phyloP scores from a whole-genome alignment of 1,284 basidiomycete genomes.

The Cryptococcus sp. region DNA sequence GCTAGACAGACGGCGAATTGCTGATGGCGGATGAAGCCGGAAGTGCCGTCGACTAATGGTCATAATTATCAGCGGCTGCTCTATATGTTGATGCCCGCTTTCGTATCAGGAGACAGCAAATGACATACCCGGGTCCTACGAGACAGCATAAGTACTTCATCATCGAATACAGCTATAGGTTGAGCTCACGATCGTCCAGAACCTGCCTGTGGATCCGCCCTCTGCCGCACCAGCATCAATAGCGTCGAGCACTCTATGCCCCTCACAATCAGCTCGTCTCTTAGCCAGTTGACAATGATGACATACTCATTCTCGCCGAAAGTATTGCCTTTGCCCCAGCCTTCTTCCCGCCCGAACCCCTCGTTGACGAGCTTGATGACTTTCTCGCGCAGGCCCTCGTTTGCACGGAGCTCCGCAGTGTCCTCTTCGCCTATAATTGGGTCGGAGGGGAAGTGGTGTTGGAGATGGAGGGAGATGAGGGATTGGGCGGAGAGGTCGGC shows the following conservation, averaged over 20 bases:
- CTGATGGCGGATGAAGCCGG: conserved; percentile 85
- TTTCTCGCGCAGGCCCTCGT: conserved; percentile 63
- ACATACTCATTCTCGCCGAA: conserved; percentile 55
- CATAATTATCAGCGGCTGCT: neutral
- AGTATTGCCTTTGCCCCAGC: conserved; percentile 41
- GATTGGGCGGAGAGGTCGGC: conserved; percentile 91
- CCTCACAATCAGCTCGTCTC: conserved; percentile 26
- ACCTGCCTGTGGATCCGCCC: conserved; percentile 69
- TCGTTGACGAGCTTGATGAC: conserved; percentile 84
- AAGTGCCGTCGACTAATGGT: conserved; percentile 44
- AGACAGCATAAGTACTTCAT: neutral
- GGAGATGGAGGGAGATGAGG: conserved; percentile 73
- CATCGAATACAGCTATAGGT: neutral
- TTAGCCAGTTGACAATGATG: neutral
- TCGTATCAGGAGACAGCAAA: too few relatives aligned
- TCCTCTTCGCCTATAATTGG: conserved; percentile 96
- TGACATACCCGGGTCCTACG: conserved; percentile 37
- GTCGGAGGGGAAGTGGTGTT: conserved; percentile 79
- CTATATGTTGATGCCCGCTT: neutral
- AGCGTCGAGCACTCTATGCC: conserved; percentile 68
- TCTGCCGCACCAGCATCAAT: conserved; percentile 82
- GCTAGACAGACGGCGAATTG: conserved; percentile 97
- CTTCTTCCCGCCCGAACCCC: conserved; percentile 58
- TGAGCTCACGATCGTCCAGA: conserved; percentile 63
- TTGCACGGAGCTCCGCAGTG: conserved; percentile 69